These are phyloP conservation scores for Colletotrichum chlorophyti DNA, from an alignment of 2,329 filamentous ascomycete genomes.

Conservation along the genomic window DNA sequence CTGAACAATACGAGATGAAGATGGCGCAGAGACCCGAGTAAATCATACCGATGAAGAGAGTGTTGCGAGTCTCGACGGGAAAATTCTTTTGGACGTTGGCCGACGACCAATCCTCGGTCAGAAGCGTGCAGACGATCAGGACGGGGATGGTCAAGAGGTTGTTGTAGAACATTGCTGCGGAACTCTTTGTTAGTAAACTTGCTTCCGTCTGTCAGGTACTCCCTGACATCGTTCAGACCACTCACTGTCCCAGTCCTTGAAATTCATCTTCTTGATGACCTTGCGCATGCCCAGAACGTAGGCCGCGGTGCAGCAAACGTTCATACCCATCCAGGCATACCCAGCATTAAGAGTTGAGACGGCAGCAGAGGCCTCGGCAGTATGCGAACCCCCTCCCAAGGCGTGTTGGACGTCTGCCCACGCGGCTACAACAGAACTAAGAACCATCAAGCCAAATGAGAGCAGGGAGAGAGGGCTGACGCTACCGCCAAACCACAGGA, in stretches of 20 bases:
- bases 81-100: conserved; percentile 88
- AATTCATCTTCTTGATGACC: conserved; percentile 99
- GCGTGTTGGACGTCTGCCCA: conserved; percentile 97
- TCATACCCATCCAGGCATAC: conserved; percentile 97
- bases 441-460: conserved; percentile 95
- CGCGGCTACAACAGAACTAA: conserved; percentile 92
- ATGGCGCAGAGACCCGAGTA: conserved; percentile 92
- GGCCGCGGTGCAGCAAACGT: conserved; percentile 91
- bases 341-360: conserved; percentile 92
- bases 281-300: conserved; percentile 96
- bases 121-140: conserved; percentile 79
- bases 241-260: conserved; percentile 99
- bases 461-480: conserved; percentile 88
- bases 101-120: conserved; percentile 91
- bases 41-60: conserved; percentile 85
- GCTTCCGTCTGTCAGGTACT: background rate
- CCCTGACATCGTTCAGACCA: conserved; percentile 34
- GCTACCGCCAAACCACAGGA: conserved; percentile 95
- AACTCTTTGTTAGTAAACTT: conserved; percentile 33
- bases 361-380: conserved; percentile 70
- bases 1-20: conserved; percentile 99
- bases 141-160: conserved; percentile 96
- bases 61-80: conserved; percentile 79
- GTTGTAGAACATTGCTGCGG: conserved; percentile 98
- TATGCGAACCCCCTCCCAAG: conserved; percentile 61